Evolutionary conservation across 768 basidiomycete species (phyloP), one percentile per base, ranked within the genome.

Genomic region (Roridomyces roridus): DNA sequence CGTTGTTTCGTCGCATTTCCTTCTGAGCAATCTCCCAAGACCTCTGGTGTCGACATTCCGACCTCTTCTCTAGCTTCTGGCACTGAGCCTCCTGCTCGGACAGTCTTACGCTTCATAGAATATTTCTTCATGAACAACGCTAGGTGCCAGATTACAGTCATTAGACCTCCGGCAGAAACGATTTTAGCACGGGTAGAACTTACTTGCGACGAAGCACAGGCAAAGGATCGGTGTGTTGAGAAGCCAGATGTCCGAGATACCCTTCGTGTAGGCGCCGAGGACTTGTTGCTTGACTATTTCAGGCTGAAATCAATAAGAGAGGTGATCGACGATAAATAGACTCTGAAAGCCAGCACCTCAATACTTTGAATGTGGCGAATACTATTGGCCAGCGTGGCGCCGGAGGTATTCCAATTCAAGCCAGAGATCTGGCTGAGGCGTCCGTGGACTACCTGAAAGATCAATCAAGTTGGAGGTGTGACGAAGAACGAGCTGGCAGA

Each of bases 101-200:
- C 23, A 15, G 42, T 37, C 40, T 51, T 51, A 12, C 50, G 37
- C 40, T 51, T 51, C 24, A 51, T 17, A 26, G 36, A 28, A 26
- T 51, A 51, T 31, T 51, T 51, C 50, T 51, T 51, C 12, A 51
- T 6, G 39, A 51, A 42, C 18, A 51, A 29, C 11, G 28, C 50
- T 42, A 24, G 10, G 18, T 9, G 39, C 31, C 10, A 34, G 11
- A 34, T 31, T 6, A 31, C 29, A 31, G 10, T 10, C 10, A 15
- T 15, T 34, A 9, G 21, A n/a, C 3, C n/a, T n/a, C n/a, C n/a
- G n/a, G n/a, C n/a, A n/a, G n/a, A n/a, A n/a, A n/a, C n/a, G n/a
- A n/a, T n/a, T n/a, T n/a, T n/a, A n/a, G n/a, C n/a, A n/a, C n/a
- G n/a, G n/a, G n/a, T n/a, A n/a, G n/a, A n/a, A n/a, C 48, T 21